phyloP scores from a whole-genome alignment of 257 asterid species.

The Nicotiana obtusifolia region DNA sequence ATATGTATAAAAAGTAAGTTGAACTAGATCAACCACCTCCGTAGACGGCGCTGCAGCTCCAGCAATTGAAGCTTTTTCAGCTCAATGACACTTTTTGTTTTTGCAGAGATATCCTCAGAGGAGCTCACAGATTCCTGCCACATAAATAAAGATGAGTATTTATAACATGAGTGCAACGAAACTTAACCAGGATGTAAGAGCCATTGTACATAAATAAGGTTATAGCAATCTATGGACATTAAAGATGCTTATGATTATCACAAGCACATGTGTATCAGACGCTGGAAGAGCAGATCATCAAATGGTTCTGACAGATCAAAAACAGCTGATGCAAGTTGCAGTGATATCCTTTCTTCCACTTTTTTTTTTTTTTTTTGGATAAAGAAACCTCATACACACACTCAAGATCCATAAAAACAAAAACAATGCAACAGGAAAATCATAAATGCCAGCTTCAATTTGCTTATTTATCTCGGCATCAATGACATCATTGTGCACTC shows the following conservation, averaged over 20 bases:
- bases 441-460: background rate
- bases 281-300: constrained; percentile 1
- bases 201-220: constrained; percentile 1
- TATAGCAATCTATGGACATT: background rate
- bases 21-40: constrained; percentile 46
- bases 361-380: background rate
- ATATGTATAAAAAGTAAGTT: constrained; percentile 13
- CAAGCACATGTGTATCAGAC: background rate
- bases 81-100: constrained; percentile 95
- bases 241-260: background rate
- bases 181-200: background rate
- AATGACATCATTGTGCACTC: background rate
- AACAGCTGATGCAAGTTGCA: background rate
- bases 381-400: background rate
- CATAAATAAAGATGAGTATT: background rate
- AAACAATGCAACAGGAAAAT: background rate
- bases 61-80: constrained; percentile 93
- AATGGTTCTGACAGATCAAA: constrained; percentile 1
- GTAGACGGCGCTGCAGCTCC: constrained; percentile 85
- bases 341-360: background rate
- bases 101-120: constrained; percentile 84
- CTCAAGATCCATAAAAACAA: background rate
- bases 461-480: background rate
- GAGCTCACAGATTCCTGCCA: constrained; percentile 85
- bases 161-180: background rate